Percentiles rank a stretch among this genome's conserved stretches.
Conservation (phyloP, 257 asterid species). For the Datura wrightii region DNA sequence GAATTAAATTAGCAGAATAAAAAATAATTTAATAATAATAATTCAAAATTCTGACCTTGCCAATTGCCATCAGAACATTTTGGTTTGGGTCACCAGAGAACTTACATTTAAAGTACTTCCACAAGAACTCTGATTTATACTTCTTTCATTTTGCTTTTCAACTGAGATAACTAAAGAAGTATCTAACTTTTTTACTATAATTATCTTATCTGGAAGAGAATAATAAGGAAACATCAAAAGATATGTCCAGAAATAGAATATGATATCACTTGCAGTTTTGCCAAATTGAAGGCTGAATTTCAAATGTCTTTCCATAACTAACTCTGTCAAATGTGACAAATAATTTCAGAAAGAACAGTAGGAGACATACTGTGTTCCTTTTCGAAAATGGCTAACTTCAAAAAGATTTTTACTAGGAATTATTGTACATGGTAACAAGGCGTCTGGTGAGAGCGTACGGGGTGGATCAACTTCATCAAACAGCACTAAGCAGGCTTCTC, state of each 20-base stretch:
- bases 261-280: background rate
- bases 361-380: background rate
- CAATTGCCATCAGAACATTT: background rate
- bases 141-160: background rate
- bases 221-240: background rate
- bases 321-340: background rate
- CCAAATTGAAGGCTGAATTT: background rate
- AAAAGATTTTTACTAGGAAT: background rate
- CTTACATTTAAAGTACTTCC: background rate
- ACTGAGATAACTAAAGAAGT: background rate
- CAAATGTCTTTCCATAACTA: background rate
- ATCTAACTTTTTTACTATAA: background rate
- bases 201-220: background rate
- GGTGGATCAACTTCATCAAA: background rate
- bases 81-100: background rate
- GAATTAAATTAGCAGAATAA: too few species aligned
- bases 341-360: background rate
- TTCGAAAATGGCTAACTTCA: background rate
- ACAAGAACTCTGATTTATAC: background rate
- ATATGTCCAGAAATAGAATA: background rate
- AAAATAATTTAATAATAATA: too few species aligned
- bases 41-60: background rate
- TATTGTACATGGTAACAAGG: slow-evolving; percentile 5
- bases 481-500: slow-evolving; percentile 66
- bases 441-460: background rate